Evolutionary conservation across 176 grass and related monocot genomes (phyloP), one percentile per base, ranked within the genome.

Genomic region (Rhipidocladum racemiflorum): DNA sequence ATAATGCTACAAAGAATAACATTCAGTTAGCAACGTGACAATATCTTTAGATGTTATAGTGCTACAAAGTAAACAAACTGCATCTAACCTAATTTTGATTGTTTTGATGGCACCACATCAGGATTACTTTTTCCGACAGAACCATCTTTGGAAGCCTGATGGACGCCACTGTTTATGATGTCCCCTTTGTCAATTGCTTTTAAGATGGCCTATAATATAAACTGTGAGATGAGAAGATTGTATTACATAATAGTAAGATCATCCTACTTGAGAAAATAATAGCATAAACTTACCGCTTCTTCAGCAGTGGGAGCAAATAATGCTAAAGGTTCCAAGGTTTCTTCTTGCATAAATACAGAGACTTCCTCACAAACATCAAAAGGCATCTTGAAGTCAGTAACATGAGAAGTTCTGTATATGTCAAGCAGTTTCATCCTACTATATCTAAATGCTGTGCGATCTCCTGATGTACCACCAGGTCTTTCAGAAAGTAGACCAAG

Each of bases 131-230:
- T 98, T 35, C 89, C 92, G 88, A 86, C 87, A 79, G 91, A 85
- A 18, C 82, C 79, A 76, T 99, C 97, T 83, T 99, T 99, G 11
- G 82, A 77, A 72, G 81, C 85, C 64, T 96, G 97, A 90, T 90
- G 77, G 50, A 88, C 79, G 42, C 97, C 93, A 87, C 89, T 94
- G 70, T 87, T 94, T 67, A 94, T 59, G 23, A 99, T 90, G 65
- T 96, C 97, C 16, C 97, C 97, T 87, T 99, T 99, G 54, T 99
- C 93, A 66, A 99, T 99, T 80, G 93, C 97, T 76, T 99, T 99
- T 65, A 99, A 70, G 75, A 93, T 79, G 36, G 87, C 84, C 97
- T 99, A 78, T 38, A 62, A 87, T 40, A 81, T 59, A 20, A 70
- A 81, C 29, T 7, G 74, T 83, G 24, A 86, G 84, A 83, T 80